Conservation (phyloP, 2,329 filamentous ascomycete species). For the Ambrosiella beaveri region DNA sequence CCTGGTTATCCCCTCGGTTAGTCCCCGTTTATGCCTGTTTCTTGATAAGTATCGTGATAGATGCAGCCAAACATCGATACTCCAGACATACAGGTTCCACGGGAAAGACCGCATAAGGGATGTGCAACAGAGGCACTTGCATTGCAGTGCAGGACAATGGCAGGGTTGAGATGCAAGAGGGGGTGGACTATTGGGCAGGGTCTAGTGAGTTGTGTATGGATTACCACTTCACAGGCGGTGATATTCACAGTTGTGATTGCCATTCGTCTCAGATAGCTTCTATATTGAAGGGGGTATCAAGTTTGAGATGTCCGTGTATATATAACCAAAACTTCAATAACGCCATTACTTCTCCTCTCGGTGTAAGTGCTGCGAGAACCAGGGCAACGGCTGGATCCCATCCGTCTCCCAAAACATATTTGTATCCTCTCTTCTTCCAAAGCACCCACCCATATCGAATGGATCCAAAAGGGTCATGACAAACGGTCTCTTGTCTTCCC, state of each 20-base stretch:
- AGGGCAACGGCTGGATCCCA: constrained; percentile 1
- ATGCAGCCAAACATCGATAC: no score
- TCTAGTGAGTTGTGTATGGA: neutral
- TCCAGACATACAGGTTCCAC: neutral
- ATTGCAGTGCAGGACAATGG: neutral
- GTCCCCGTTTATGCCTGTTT: neutral
- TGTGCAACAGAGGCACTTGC: neutral
- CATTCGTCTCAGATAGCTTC: no score
- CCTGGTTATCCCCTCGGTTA: neutral
- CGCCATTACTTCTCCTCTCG: no score
- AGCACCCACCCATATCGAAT: constrained; percentile 23
- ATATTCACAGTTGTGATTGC: no score
- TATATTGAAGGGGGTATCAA: no score
- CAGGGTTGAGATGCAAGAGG: neutral
- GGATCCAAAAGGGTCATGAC: constrained; percentile 26
- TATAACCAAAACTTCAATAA: no score
- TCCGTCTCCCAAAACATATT: constrained; percentile 23
- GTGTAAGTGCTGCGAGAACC: neutral
- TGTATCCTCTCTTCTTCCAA: constrained; percentile 17
- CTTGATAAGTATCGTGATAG: no score
- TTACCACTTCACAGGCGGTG: neutral
- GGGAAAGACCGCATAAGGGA: neutral
- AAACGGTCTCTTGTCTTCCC: constrained; percentile 29
- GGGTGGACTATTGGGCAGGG: neutral
- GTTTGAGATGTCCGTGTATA: no score